Conservation (phyloP, 1,139 yeast species). For the Yamadazyma spencermartinsiae region DNA sequence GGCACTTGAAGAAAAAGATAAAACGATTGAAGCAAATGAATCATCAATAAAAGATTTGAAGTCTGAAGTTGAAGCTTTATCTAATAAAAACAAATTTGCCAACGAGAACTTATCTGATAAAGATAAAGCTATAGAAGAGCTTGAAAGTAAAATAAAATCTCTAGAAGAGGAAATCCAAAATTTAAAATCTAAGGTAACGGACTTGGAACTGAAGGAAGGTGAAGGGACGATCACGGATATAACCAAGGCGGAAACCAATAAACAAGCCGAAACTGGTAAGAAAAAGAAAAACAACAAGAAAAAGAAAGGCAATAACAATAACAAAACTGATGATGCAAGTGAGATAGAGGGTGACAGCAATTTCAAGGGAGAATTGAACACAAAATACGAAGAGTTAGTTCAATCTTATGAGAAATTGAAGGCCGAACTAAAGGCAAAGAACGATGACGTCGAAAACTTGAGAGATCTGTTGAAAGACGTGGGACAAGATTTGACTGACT, state of each 20-base stretch:
- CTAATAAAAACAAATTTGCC: constrained; percentile 1
- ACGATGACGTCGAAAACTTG: constrained; percentile 57
- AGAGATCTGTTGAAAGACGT: constrained; percentile 72
- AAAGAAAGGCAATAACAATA: constrained; percentile 9
- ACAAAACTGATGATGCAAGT: background rate
- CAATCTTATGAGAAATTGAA: constrained; percentile 18
- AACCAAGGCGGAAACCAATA: background rate
- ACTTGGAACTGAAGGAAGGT: background rate
- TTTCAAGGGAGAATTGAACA: constrained; percentile 9
- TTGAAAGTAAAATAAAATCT: constrained; percentile 7
- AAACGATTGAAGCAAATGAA: constrained; percentile 2
- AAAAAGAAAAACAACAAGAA: constrained; percentile 18
- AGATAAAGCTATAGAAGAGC: constrained; percentile 7
- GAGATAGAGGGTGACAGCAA: background rate
- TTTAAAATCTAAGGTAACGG: constrained; percentile 7
- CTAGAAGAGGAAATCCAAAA: constrained; percentile 9
- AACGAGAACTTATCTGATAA: constrained; percentile 4
- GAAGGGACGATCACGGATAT: background rate
- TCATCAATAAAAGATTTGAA: background rate
- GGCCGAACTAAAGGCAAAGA: constrained; percentile 26
- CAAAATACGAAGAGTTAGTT: constrained; percentile 20
- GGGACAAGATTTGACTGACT: constrained; percentile 72
- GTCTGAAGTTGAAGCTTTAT: background rate
- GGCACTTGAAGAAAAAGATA: constrained; percentile 1
- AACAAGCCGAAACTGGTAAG: constrained; percentile 4